Evolutionary conservation across 164 flowering plant genomes (phyloP).

Genomic region (Aristolochia californica): DNA sequence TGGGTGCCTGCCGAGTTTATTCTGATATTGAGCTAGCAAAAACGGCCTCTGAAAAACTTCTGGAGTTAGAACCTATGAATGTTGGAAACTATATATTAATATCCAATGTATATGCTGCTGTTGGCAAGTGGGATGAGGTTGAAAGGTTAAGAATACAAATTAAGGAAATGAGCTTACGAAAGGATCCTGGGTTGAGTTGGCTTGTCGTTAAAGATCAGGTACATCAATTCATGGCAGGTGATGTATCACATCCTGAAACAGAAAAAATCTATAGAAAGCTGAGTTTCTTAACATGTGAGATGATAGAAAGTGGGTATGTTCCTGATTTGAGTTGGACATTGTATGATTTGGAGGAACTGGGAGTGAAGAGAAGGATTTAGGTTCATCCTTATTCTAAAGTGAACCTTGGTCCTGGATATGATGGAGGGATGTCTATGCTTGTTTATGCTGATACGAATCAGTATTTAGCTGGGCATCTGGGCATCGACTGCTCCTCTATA

Average conservation of each 20-base stretch:
- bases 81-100: slow-evolving; percentile 37
- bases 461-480: no score
- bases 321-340: slow-evolving; percentile 46
- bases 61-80: slow-evolving; percentile 43
- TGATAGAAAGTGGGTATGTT: slow-evolving; percentile 63
- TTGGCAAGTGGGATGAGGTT: slow-evolving; percentile 43
- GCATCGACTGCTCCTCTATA: no score
- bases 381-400: no score
- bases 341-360: slow-evolving; percentile 57
- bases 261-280: slow-evolving; percentile 36
- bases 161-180: slow-evolving; percentile 27
- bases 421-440: no score
- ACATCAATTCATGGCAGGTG: slow-evolving; percentile 62
- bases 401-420: no score
- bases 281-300: slow-evolving; percentile 29
- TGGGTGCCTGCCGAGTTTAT: slow-evolving; percentile 37
- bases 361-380: no score
- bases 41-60: slow-evolving; percentile 25
- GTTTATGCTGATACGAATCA: no score
- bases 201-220: slow-evolving; percentile 45
- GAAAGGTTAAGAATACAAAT: slow-evolving; percentile 24
- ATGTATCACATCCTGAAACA: slow-evolving; percentile 53
- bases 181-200: slow-evolving; percentile 51
- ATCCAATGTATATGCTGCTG: slow-evolving; percentile 52
- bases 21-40: slow-evolving; percentile 25